Conservation (phyloP, 345 rosid species). For the Xanthoceras sorbifolium region DNA sequence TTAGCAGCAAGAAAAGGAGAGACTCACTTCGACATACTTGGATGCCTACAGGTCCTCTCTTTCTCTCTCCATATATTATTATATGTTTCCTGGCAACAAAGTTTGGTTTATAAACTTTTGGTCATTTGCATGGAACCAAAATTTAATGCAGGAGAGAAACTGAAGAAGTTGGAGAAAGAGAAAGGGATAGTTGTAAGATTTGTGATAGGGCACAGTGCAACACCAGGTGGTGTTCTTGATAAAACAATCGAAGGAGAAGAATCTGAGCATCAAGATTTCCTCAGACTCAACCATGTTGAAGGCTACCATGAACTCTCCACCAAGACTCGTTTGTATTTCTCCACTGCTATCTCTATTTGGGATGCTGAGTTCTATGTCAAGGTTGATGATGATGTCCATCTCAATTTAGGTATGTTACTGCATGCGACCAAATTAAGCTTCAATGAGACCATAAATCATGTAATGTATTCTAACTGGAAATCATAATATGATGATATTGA, state of each 20-base stretch:
- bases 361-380: constrained; percentile 84
- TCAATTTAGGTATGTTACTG: constrained; percentile 50
- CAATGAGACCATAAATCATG: too few relatives aligned
- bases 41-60: constrained; percentile 65
- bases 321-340: constrained; percentile 76
- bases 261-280: constrained; percentile 63
- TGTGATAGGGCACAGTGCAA: constrained; percentile 88
- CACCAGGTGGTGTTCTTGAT: constrained; percentile 74
- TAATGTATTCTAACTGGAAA: too few relatives aligned
- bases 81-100: not conserved
- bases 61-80: not conserved
- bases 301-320: constrained; percentile 85
- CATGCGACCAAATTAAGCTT: too few relatives aligned
- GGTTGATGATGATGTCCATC: constrained; percentile 89
- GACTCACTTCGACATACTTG: constrained; percentile 80
- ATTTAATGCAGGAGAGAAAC: constrained; percentile 53
- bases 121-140: not conserved
- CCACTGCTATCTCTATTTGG: constrained; percentile 77
- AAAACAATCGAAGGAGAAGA: constrained; percentile 75
- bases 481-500: not conserved
- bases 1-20: constrained; percentile 82
- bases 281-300: constrained; percentile 78
- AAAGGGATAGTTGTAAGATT: constrained; percentile 85
- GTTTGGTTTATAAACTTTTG: not conserved
- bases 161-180: constrained; percentile 71